These are phyloP conservation scores for Iris macrosiphon DNA, from an alignment of 106 monocot species.

Conservation along the genomic window DNA sequence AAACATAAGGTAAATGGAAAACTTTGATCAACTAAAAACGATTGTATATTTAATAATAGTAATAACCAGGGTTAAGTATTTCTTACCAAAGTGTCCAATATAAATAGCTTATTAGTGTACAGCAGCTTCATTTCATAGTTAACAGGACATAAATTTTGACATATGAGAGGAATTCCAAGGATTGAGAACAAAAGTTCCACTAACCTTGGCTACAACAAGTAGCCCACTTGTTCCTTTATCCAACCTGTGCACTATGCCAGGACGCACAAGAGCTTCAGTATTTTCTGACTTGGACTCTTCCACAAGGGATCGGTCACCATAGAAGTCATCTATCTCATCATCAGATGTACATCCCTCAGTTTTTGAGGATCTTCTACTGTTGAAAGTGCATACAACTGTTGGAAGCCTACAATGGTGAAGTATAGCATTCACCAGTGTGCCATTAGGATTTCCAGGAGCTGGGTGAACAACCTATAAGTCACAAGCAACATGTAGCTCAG, in stretches of 20 bases:
- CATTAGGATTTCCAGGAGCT: conserved; percentile 88
- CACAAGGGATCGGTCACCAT: conserved; percentile 12
- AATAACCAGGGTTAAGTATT: too few species aligned
- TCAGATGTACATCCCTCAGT: conserved; percentile 45
- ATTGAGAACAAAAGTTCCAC: background rate
- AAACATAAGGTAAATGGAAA: too few species aligned
- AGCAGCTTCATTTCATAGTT: too few species aligned
- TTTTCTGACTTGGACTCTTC: conserved; percentile 12
- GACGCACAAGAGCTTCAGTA: conserved; percentile 61
- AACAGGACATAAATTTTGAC: too few species aligned
- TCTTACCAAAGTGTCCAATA: too few species aligned
- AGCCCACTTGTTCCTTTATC: conserved; percentile 98
- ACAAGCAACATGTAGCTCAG: conserved; percentile 4
- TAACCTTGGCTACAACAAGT: conserved; percentile 95
- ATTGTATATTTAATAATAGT: too few species aligned
- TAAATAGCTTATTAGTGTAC: too few species aligned
- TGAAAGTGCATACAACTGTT: conserved; percentile 20
- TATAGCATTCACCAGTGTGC: conserved; percentile 96
- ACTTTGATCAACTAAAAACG: too few species aligned
- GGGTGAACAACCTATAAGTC: conserved; percentile 90
- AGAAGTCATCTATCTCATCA: conserved; percentile 39
- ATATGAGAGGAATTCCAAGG: too few species aligned
- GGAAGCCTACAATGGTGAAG: conserved; percentile 93
- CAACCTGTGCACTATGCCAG: conserved; percentile 95
- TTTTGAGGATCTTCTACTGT: conserved; percentile 11